Percentiles rank a stretch among this genome's conserved stretches.
Evolutionary conservation across 768 basidiomycete species (phyloP).

Genomic region (Ramaria sp.): DNA sequence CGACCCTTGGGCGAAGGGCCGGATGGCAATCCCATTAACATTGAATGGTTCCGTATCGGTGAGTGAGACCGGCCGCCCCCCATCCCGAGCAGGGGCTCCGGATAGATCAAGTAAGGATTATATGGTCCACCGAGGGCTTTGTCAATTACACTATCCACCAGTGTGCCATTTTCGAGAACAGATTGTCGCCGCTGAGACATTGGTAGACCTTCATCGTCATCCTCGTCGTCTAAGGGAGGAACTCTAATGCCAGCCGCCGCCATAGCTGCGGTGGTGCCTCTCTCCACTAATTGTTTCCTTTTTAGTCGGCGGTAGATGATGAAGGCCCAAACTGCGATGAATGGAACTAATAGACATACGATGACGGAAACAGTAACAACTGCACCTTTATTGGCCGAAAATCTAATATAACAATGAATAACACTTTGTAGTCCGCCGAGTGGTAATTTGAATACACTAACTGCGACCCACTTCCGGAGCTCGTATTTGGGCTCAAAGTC

Average conservation of each 20-base stretch:
- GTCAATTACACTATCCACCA: neutral
- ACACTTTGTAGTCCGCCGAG: neutral
- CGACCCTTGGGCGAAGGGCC: neutral
- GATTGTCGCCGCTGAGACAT: slow-evolving; percentile 14
- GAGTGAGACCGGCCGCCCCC: neutral
- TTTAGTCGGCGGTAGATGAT: slow-evolving; percentile 62
- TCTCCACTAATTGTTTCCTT: slow-evolving; percentile 48
- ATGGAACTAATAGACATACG: slow-evolving; percentile 70
- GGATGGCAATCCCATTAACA: neutral
- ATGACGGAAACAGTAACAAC: slow-evolving; percentile 88
- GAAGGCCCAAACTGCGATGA: slow-evolving; percentile 56
- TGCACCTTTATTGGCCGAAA: slow-evolving; percentile 82
- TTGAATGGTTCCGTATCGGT: neutral
- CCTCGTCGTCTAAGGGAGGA: slow-evolving; percentile 53
- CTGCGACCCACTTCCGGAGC: slow-evolving; percentile 34
- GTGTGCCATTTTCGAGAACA: slow-evolving; percentile 8
- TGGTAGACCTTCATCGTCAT: slow-evolving; percentile 19
- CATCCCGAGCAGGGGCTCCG: neutral
- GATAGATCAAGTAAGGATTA: neutral
- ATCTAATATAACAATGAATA: slow-evolving; percentile 32
- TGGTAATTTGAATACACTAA: slow-evolving; percentile 24
- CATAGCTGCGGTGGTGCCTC: slow-evolving; percentile 63
- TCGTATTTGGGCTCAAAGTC: slow-evolving; percentile 46
- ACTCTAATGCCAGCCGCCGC: slow-evolving; percentile 61
- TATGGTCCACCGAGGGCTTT: neutral